Conservation (phyloP, 2,329 filamentous ascomycete genomes). For the Metarhizium album region DNA sequence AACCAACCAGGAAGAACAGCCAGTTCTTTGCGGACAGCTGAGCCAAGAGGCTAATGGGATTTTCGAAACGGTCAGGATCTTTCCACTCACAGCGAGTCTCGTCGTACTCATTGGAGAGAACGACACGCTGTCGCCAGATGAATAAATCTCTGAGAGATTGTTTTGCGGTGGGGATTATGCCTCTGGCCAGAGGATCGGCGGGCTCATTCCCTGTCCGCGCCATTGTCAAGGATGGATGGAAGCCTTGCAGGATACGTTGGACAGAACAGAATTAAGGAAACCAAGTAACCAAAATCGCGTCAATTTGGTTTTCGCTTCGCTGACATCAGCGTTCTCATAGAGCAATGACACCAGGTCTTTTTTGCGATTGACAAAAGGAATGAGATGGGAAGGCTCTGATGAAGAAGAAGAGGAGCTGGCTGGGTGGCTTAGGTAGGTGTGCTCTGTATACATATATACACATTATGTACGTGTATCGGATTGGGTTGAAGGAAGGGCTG, state of each 20-base stretch:
- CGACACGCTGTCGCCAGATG: constrained; percentile 63
- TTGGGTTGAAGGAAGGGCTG: not conserved
- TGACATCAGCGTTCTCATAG: not conserved
- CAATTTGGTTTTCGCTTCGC: not conserved
- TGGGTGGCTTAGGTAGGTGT: not conserved
- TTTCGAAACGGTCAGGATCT: constrained; percentile 51
- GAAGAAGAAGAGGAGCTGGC: not conserved
- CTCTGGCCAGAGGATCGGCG: constrained; percentile 58
- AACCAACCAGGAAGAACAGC: constrained; percentile 66
- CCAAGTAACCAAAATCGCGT: not conserved
- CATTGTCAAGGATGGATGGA: constrained; percentile 1
- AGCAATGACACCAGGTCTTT: not conserved
- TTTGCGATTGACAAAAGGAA: not conserved
- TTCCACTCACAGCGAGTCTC: constrained; percentile 60
- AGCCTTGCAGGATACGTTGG: not conserved
- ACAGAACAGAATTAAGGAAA: not conserved
- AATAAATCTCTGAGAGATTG: constrained; percentile 56
- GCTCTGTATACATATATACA: too few relatives aligned
- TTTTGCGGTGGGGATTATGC: constrained; percentile 51
- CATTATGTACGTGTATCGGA: too few relatives aligned
- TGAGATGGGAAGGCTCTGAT: not conserved
- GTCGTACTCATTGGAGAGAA: constrained; percentile 52
- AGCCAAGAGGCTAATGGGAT: constrained; percentile 59
- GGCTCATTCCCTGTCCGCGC: constrained; percentile 26
- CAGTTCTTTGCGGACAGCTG: constrained; percentile 56